These are phyloP conservation scores for Ocimum tenuiflorum DNA, from an alignment of 257 asterid genomes.

Conservation along the genomic window DNA sequence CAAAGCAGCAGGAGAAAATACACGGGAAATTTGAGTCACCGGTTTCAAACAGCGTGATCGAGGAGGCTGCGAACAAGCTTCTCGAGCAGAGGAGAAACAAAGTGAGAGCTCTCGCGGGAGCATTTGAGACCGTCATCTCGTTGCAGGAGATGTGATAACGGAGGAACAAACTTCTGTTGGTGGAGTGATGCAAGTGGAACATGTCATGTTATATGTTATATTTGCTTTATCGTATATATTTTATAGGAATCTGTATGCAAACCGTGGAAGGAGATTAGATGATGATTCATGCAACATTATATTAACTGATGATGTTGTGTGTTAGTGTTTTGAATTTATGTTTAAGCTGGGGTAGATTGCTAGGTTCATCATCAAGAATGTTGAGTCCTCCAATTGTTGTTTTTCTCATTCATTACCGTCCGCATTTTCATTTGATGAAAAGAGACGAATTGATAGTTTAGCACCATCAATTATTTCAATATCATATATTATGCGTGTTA, in stretches of 20 bases:
- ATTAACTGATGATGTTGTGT: constrained; percentile 5
- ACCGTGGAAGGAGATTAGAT: constrained; percentile 9
- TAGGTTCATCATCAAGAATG: constrained; percentile 1
- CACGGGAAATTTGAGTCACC: constrained; percentile 34
- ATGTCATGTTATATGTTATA: constrained; percentile 2
- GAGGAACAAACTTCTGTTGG: not conserved
- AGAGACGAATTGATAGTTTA: not conserved
- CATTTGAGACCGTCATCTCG: constrained; percentile 49
- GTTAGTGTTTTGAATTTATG: not conserved
- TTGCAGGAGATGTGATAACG: constrained; percentile 38
- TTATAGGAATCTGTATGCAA: constrained; percentile 17
- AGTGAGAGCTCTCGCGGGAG: constrained; percentile 63
- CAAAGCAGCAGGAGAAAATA: constrained; percentile 15
- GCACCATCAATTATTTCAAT: not conserved
- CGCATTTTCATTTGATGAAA: not conserved
- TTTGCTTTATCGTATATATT: not conserved
- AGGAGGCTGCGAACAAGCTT: constrained; percentile 49
- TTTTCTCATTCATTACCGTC: not conserved
- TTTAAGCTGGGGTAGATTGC: not conserved
- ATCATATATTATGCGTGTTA: too few relatives aligned
- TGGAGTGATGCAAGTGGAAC: constrained; percentile 7
- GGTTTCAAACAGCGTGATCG: constrained; percentile 40
- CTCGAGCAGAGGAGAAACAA: constrained; percentile 43
- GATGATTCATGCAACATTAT: constrained; percentile 2
- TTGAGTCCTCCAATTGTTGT: not conserved